These are phyloP conservation scores for Heliamphora exappendiculata DNA, from an alignment of 148 eudicot genomes.

Conservation along the genomic window DNA sequence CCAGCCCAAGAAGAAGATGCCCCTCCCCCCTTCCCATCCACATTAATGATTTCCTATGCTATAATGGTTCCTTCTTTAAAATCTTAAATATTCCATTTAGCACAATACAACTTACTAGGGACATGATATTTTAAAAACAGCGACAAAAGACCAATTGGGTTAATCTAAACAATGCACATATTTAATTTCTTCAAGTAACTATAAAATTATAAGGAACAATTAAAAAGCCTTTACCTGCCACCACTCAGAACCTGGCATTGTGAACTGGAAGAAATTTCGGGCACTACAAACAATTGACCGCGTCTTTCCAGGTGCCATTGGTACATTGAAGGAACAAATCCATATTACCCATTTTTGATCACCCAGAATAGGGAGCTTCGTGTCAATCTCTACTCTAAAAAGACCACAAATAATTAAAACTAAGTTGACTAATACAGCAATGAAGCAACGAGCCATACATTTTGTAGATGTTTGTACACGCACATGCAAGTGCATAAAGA, in stretches of 20 bases:
- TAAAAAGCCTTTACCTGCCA: slow-evolving; percentile 65
- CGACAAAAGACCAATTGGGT: background rate
- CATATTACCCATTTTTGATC: slow-evolving; percentile 97
- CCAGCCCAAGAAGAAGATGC: no score
- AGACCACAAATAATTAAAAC: background rate
- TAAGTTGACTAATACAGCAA: background rate
- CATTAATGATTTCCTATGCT: background rate
- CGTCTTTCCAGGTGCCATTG: slow-evolving; percentile 98
- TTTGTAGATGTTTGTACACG: background rate
- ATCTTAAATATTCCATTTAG: background rate
- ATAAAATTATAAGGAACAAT: background rate
- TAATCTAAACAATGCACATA: background rate
- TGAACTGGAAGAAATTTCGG: slow-evolving; percentile 88
- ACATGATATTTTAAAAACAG: background rate
- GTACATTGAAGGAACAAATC: slow-evolving; percentile 98
- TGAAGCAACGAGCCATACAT: background rate
- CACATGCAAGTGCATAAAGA: background rate
- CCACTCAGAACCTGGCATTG: slow-evolving; percentile 96
- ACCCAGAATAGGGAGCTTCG: slow-evolving; percentile 84
- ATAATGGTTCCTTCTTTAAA: background rate
- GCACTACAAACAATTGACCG: slow-evolving; percentile 99
- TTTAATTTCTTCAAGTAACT: background rate
- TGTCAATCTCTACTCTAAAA: slow-evolving; percentile 76
- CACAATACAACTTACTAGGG: background rate
- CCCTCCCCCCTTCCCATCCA: no score